These are phyloP conservation scores for Barnettozyma populi DNA, from an alignment of 805 yeast species.

Conservation along the genomic window DNA sequence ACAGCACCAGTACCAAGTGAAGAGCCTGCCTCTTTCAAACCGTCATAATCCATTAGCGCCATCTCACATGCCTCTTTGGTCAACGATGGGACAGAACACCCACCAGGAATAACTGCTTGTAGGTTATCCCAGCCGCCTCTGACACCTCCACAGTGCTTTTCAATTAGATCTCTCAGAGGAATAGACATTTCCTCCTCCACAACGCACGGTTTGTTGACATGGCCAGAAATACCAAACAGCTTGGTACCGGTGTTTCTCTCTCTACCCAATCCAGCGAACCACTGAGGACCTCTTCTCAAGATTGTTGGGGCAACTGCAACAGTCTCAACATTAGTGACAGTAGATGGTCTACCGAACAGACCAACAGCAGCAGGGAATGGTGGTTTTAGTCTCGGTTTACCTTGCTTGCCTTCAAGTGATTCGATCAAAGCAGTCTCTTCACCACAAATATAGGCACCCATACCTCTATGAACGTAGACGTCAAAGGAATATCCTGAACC, in stretches of 20 bases:
- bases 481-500: slow-evolving; percentile 84
- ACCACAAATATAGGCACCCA: slow-evolving; percentile 92
- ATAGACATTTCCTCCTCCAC: slow-evolving; percentile 94
- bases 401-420: slow-evolving; percentile 87
- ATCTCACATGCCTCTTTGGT: slow-evolving; percentile 61
- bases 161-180: slow-evolving; percentile 75
- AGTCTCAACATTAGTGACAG: slow-evolving; percentile 88
- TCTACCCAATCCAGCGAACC: slow-evolving; percentile 83
- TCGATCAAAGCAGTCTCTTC: slow-evolving; percentile 90
- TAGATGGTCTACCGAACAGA: slow-evolving; percentile 83
- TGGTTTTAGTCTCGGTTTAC: slow-evolving; percentile 90
- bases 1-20: slow-evolving; percentile 93
- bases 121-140: slow-evolving; percentile 92
- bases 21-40: slow-evolving; percentile 76
- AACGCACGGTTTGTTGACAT: slow-evolving; percentile 88
- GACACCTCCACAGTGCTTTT: slow-evolving; percentile 87
- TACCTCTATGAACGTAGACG: slow-evolving; percentile 81
- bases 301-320: slow-evolving; percentile 89
- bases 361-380: slow-evolving; percentile 96
- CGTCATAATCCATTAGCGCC: slow-evolving; percentile 84
- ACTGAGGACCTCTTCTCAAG: slow-evolving; percentile 80
- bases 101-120: slow-evolving; percentile 85
- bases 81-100: slow-evolving; percentile 81
- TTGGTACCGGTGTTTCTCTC: slow-evolving; percentile 82
- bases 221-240: slow-evolving; percentile 82